Base-by-base conservation (phyloP, 371 early-diverging fungal genomes). In the Haplosporangium sp. region DNA sequence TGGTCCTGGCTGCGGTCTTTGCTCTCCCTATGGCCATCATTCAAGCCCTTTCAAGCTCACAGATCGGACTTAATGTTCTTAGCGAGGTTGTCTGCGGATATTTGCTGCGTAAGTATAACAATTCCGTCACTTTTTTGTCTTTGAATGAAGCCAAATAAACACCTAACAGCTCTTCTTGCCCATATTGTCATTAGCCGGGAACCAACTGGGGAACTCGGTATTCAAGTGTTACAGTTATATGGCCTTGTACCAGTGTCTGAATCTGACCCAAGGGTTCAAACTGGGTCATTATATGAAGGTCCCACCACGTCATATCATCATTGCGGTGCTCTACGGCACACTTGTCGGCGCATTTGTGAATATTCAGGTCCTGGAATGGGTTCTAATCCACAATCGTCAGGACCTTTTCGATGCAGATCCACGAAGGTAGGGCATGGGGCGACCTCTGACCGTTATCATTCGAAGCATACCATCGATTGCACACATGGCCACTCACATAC, bases 11-110 rank as follows among this genome's bases (percentile, higher is more conserved):
- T 10, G 74, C 83, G n/a, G 73, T 89, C 29, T 89, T 95, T 69
- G 84, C 93, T 1, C 72, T 96, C 8, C 95, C 96, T 0, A 88
- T 94, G 62, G 95, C 93, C 72, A 91, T 93, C 50, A 89, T 93
- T 40, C 75, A 75, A 18, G 75, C 75, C 6, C 55, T 75, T 3
- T 75, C 75, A 18, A 75, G 75, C 41, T 75, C 70, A 0, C 75
- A 75, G 61, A 90, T 91, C 52, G 93, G 91, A 43, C 81, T 94
- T 6, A 93, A 93, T 60, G 86, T 94, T 21, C 82, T 95, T 21
- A 89, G 94, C 16, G 88, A 91, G 64, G 73, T 90, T 18, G 73
- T 91, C 3, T 84, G 84, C 14, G 91, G 91, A 21, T 75, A 69
- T 37, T 43, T 75, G 42, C 50, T 75, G 42, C 75, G 74, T 74